Percentiles rank a stretch among this genome's conserved stretches.
phyloP scores from a whole-genome alignment of 129 eudicot genomes.

The Glebionis coronaria region DNA sequence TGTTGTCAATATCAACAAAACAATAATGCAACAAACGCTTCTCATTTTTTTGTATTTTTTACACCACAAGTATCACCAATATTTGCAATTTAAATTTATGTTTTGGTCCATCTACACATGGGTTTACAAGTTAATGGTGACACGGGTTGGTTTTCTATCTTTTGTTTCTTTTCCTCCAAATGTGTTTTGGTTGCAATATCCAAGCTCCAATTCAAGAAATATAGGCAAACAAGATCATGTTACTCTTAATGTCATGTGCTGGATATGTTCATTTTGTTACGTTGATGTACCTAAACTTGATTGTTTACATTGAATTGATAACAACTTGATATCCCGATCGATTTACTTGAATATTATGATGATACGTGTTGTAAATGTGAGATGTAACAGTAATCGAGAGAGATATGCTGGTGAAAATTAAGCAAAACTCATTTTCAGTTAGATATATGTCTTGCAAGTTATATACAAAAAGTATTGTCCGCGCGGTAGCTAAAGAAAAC shows the following conservation, averaged over 20 bases:
- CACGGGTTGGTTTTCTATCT: background rate
- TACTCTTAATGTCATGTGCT: background rate
- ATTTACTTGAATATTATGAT: background rate
- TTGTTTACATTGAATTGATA: background rate
- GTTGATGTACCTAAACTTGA: background rate
- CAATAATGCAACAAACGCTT: background rate
- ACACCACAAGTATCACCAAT: background rate
- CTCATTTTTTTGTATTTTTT: background rate
- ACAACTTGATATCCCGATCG: background rate
- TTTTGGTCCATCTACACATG: conserved; percentile 4
- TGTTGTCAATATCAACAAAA: conserved; percentile 4
- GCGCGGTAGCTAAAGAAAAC: no score
- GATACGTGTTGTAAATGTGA: conserved; percentile 4
- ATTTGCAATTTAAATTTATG: background rate
- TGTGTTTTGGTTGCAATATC: background rate
- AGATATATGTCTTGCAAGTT: background rate
- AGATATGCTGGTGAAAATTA: background rate
- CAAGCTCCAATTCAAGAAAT: background rate
- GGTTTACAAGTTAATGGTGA: conserved; percentile 4
- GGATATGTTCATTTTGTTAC: background rate
- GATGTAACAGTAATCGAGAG: background rate
- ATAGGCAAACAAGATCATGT: background rate
- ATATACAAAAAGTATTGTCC: background rate
- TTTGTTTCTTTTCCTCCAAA: conserved; percentile 1
- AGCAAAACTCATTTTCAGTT: background rate